Conservation (phyloP, 768 basidiomycete genomes). For the Phanerochaete sordida region DNA sequence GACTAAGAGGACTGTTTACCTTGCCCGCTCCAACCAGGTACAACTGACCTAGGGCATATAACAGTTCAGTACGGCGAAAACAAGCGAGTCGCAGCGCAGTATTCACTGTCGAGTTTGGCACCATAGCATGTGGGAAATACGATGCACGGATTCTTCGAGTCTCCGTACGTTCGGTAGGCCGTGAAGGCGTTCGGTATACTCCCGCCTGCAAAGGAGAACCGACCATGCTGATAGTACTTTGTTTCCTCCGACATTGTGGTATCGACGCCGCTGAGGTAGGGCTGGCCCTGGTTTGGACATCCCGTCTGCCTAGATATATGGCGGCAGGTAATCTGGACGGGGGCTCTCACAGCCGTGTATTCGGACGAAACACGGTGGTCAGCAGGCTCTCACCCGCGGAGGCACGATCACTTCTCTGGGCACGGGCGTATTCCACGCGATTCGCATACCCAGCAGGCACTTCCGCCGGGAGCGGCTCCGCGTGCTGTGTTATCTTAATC, state of each 20-base stretch:
- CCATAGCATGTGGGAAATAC: conserved; percentile 59
- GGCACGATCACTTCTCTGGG: no score
- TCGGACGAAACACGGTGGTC: background rate
- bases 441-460: no score
- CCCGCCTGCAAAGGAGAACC: conserved; percentile 49
- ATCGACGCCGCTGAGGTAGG: background rate
- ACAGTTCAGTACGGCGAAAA: no score
- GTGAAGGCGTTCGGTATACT: conserved; percentile 53
- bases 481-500: no score
- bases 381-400: background rate
- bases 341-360: background rate
- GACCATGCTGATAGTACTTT: conserved; percentile 51
- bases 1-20: conserved; percentile 21
- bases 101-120: conserved; percentile 47
- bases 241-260: conserved; percentile 23
- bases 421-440: no score
- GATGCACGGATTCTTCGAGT: conserved; percentile 49
- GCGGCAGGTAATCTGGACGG: background rate
- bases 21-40: conserved; percentile 50
- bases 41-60: conserved; percentile 45
- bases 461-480: no score
- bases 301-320: background rate
- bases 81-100: background rate
- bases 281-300: background rate
- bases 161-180: conserved; percentile 53